Evolutionary conservation across 495 filamentous ascomycete genomes (phyloP).

Genomic region (Lichenothelia convexa): DNA sequence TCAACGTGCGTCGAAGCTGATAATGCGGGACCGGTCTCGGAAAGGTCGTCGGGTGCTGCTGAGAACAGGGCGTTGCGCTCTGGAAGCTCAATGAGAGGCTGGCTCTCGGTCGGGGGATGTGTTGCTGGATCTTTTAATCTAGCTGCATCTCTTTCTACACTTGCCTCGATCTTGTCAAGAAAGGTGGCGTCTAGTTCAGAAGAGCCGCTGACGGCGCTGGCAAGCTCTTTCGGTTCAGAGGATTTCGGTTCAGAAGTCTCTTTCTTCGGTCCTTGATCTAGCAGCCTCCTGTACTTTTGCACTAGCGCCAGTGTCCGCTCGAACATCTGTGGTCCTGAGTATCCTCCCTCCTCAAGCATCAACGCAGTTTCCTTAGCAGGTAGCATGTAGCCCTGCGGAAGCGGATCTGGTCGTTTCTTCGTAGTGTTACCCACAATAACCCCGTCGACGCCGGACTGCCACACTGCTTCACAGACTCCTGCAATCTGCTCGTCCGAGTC

Average conservation of each 20-base stretch:
- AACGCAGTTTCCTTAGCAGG: slow-evolving; percentile 45
- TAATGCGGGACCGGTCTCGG: too few relatives aligned
- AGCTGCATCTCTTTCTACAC: slow-evolving; percentile 4
- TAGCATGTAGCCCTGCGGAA: slow-evolving; percentile 43
- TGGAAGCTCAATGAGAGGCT: slow-evolving; percentile 3
- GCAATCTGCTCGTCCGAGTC: slow-evolving; percentile 62
- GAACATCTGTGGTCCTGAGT: slow-evolving; percentile 78
- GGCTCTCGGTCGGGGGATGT: not conserved
- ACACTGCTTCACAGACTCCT: slow-evolving; percentile 76
- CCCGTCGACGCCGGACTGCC: slow-evolving; percentile 69
- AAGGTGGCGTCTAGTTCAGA: not conserved
- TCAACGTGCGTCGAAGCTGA: not conserved
- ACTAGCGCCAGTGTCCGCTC: slow-evolving; percentile 58
- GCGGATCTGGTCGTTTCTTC: slow-evolving; percentile 51
- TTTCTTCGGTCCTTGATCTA: slow-evolving; percentile 34
- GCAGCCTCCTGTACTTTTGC: slow-evolving; percentile 51
- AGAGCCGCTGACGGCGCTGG: not conserved
- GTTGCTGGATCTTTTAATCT: slow-evolving; percentile 4
- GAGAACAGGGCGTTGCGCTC: slow-evolving; percentile 2
- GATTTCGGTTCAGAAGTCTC: slow-evolving; percentile 8
- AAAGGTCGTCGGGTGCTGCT: too few relatives aligned
- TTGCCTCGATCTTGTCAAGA: slow-evolving; percentile 4
- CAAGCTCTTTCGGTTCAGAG: not conserved
- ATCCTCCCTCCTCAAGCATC: slow-evolving; percentile 65
- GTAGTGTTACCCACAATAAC: slow-evolving; percentile 98